Percentiles rank a stretch among this genome's conserved stretches.
These are phyloP conservation scores for Oldenlandia corymbosa DNA, from an alignment of 257 asterid genomes.

Conservation along the genomic window DNA sequence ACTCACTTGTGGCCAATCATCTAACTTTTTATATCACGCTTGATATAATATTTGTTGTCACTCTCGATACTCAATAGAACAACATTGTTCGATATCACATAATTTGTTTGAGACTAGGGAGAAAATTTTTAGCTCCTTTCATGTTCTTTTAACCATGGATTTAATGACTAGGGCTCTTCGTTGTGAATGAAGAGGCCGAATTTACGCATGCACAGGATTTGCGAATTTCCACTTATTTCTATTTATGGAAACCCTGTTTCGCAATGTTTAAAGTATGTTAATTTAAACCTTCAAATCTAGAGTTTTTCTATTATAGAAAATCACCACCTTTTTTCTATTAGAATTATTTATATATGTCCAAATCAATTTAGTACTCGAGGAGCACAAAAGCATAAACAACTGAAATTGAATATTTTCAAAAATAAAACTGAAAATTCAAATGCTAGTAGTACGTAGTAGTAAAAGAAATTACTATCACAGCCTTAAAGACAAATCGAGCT, in stretches of 20 bases:
- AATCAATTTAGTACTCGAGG: neutral
- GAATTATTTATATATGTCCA: neutral
- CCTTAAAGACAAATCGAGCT: constrained; percentile 63
- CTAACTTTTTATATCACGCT: too few relatives aligned
- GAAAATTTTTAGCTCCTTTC: too few relatives aligned
- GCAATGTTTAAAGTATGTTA: neutral
- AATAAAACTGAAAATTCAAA: neutral
- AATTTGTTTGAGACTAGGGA: too few relatives aligned
- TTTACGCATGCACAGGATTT: constrained; percentile 7
- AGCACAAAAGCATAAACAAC: neutral
- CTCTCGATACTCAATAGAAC: too few relatives aligned
- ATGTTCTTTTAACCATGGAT: too few relatives aligned
- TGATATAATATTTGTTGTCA: too few relatives aligned
- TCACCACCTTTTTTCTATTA: neutral
- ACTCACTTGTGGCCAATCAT: too few relatives aligned
- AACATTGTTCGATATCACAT: too few relatives aligned
- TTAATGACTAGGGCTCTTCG: too few relatives aligned
- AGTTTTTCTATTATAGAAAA: neutral
- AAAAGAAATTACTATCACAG: constrained; percentile 27
- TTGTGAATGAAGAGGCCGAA: too few relatives aligned
- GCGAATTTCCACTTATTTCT: neutral
- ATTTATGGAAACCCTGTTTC: neutral
- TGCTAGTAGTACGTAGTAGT: neutral
- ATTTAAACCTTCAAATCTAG: constrained; percentile 5
- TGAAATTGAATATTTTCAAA: too few relatives aligned